phyloP scores from a whole-genome alignment of 2,329 filamentous ascomycete species.

The Talaromyces marneffei region DNA sequence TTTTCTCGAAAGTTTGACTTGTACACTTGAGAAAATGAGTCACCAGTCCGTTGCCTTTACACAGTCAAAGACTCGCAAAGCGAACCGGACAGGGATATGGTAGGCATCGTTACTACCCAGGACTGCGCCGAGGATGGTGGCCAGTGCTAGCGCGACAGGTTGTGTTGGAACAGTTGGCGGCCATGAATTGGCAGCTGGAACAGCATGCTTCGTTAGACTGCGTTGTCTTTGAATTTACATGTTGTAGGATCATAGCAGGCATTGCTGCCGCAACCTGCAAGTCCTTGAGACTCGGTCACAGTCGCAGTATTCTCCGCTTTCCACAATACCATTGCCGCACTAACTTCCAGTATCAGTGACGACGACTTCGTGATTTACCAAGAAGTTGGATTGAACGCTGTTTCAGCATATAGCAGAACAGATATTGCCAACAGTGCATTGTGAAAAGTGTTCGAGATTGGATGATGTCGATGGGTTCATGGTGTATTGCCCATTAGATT shows the following conservation, averaged over 20 bases:
- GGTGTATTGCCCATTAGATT: constrained; percentile 74
- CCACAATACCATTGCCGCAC: constrained; percentile 96
- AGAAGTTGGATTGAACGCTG: constrained; percentile 68
- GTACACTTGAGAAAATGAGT: too few relatives aligned
- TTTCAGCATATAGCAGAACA: constrained; percentile 76
- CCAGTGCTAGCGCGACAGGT: constrained; percentile 78
- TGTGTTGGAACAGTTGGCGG: constrained; percentile 57
- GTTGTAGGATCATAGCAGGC: constrained; percentile 77
- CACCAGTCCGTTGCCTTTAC: too few relatives aligned
- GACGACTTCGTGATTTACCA: constrained; percentile 80
- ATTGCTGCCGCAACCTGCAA: constrained; percentile 64
- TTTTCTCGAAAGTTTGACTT: too few relatives aligned
- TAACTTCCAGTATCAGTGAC: constrained; percentile 73
- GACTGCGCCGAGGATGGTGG: constrained; percentile 68
- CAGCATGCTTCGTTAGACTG: constrained; percentile 59
- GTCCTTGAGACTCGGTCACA: constrained; percentile 88
- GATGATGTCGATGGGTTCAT: constrained; percentile 88
- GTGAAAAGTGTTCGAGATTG: constrained; percentile 73
- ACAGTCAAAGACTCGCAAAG: too few relatives aligned
- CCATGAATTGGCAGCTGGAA: constrained; percentile 38
- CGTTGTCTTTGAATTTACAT: constrained; percentile 71
- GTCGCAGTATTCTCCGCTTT: constrained; percentile 89
- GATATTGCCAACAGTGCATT: constrained; percentile 87
- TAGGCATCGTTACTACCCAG: constrained; percentile 70
- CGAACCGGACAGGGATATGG: too few relatives aligned